These are phyloP conservation scores for Monosporascus cannonballus DNA, from an alignment of 2,329 filamentous ascomycete genomes.

Conservation along the genomic window DNA sequence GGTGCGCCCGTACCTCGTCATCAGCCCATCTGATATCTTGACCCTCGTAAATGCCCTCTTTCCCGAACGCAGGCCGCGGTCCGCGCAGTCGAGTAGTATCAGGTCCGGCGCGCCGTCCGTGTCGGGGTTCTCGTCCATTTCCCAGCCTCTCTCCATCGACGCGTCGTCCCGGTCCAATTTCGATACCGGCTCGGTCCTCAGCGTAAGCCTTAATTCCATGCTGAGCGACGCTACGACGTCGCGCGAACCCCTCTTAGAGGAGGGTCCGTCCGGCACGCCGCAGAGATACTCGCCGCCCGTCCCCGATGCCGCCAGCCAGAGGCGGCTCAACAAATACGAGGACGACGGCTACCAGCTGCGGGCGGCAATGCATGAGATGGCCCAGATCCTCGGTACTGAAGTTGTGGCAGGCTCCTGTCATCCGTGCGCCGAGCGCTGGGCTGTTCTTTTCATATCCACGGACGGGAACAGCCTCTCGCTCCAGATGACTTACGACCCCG, in stretches of 20 bases:
- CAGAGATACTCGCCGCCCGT: conserved; percentile 50
- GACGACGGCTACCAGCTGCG: conserved; percentile 62
- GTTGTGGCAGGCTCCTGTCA: conserved; percentile 63
- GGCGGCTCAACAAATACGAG: conserved; percentile 47
- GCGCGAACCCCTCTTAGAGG: conserved; percentile 56
- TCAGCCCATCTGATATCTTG: conserved; percentile 73
- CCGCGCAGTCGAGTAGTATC: conserved; percentile 54
- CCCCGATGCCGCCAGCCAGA: conserved; percentile 37
- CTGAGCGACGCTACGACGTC: conserved; percentile 65
- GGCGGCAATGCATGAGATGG: conserved; percentile 65
- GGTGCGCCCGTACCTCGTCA: conserved; percentile 72
- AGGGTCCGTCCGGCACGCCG: conserved; percentile 41
- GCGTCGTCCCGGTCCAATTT: conserved; percentile 48
- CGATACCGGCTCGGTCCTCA: conserved; percentile 65
- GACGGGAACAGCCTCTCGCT: conserved; percentile 65
- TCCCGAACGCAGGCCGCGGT: conserved; percentile 64
- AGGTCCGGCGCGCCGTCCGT: conserved; percentile 62
- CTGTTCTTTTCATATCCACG: conserved; percentile 70
- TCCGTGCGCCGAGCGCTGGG: conserved; percentile 78
- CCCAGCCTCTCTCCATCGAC: conserved; percentile 59
- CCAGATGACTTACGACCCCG: conserved; percentile 66
- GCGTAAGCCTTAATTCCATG: conserved; percentile 66
- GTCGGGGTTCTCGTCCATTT: conserved; percentile 63
- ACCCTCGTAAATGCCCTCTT: conserved; percentile 80
- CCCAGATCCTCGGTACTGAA: conserved; percentile 57